A percentile compares a stretch with the other conserved stretches of the same genome.
Evolutionary conservation across 148 eudicot species (phyloP).

Genomic region (Nyssa sinensis): DNA sequence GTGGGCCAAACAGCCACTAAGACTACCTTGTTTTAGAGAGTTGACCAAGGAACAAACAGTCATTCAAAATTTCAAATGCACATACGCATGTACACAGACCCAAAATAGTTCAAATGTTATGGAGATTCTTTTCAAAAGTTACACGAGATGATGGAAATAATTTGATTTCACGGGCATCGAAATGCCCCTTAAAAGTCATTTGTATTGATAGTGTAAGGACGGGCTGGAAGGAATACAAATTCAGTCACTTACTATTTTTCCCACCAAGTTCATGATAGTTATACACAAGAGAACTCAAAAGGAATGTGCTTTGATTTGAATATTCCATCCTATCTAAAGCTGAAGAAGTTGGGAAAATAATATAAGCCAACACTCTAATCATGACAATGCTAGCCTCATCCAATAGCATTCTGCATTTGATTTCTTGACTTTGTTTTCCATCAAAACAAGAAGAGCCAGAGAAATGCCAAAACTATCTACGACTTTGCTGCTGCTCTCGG

Average conservation of each 20-base stretch:
- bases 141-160: not conserved
- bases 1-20: too few relatives aligned
- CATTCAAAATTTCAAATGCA: too few relatives aligned
- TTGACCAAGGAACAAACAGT: too few relatives aligned
- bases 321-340: slow-evolving; percentile 9
- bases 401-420: not conserved
- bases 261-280: slow-evolving; percentile 6
- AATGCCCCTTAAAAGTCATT: not conserved
- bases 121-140: not conserved
- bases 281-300: slow-evolving; percentile 12
- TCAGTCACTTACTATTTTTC: not conserved
- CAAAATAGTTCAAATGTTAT: too few relatives aligned
- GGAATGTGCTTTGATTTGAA: slow-evolving; percentile 2
- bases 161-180: not conserved
- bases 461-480: slow-evolving; percentile 37
- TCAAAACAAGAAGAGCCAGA: not conserved
- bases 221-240: not conserved
- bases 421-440: slow-evolving; percentile 9
- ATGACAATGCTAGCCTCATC: not conserved
- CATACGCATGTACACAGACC: too few relatives aligned
- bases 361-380: not conserved
- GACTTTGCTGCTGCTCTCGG: slow-evolving; percentile 40
- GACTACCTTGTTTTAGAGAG: too few relatives aligned
- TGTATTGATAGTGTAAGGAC: not conserved
- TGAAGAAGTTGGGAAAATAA: slow-evolving; percentile 3